These are phyloP conservation scores for Cordyceps farinosa DNA, from an alignment of 2,329 filamentous ascomycete species.

Conservation along the genomic window DNA sequence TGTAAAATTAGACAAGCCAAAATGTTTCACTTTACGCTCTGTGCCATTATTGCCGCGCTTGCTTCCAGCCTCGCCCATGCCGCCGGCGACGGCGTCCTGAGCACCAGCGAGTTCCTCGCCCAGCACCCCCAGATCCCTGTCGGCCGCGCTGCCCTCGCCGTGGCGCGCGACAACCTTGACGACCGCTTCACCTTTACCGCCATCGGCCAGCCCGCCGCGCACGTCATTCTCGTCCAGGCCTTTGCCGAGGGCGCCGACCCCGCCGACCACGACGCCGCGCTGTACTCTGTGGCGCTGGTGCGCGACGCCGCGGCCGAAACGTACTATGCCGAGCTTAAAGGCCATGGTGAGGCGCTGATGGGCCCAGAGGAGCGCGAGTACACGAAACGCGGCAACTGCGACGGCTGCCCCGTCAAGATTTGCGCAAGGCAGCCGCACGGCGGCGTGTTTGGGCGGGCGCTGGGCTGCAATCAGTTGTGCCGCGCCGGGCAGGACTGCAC, in stretches of 20 bases:
- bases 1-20: too few relatives aligned
- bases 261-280: not conserved
- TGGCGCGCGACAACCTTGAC: not conserved
- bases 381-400: not conserved
- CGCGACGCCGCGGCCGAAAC: not conserved
- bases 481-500: not conserved
- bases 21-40: not conserved
- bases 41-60: not conserved
- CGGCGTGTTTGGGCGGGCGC: not conserved
- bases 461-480: not conserved
- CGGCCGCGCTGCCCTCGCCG: not conserved
- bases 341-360: not conserved
- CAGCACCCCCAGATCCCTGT: not conserved
- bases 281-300: not conserved
- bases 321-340: not conserved
- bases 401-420: not conserved
- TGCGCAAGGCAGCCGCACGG: not conserved
- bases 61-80: not conserved
- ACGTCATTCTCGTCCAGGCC: not conserved
- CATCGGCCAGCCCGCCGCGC: not conserved
- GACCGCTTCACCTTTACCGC: not conserved
- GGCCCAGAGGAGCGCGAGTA: not conserved
- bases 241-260: not conserved
- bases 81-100: not conserved
- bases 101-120: not conserved